Evolutionary conservation across 176 grass and related monocot genomes (phyloP).

Genomic region (Elaeis guineensis): DNA sequence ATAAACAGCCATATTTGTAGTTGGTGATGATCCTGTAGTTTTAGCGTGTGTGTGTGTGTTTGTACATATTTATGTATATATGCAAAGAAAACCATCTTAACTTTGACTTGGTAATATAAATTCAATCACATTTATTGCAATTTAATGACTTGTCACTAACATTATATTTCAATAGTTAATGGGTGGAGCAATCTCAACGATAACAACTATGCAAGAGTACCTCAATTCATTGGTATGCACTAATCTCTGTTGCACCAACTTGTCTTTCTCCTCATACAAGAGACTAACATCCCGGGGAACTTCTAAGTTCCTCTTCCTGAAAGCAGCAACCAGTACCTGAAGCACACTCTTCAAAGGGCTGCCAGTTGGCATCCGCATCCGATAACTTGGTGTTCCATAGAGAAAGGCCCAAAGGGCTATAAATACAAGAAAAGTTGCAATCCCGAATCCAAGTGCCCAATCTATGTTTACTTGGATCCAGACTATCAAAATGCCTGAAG

Average conservation of each 20-base stretch:
- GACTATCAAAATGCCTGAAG: slow-evolving; percentile 58
- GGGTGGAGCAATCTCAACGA: too few relatives aligned
- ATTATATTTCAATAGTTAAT: too few relatives aligned
- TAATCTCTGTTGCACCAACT: background rate
- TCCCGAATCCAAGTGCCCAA: slow-evolving; percentile 79
- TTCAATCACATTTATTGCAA: too few relatives aligned
- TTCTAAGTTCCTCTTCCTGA: slow-evolving; percentile 61
- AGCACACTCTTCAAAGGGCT: slow-evolving; percentile 77
- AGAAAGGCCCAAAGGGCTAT: slow-evolving; percentile 46
- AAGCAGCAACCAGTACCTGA: slow-evolving; percentile 47
- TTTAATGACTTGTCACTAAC: too few relatives aligned
- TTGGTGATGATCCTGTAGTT: too few relatives aligned
- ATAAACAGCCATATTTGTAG: too few relatives aligned
- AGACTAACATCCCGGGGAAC: slow-evolving; percentile 31
- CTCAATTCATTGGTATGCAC: too few relatives aligned
- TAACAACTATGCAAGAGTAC: too few relatives aligned
- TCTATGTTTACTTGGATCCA: slow-evolving; percentile 82
- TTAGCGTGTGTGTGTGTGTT: too few relatives aligned
- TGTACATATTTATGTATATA: too few relatives aligned
- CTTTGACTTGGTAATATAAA: too few relatives aligned
- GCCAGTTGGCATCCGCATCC: slow-evolving; percentile 63
- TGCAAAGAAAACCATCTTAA: too few relatives aligned
- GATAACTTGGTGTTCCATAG: slow-evolving; percentile 58
- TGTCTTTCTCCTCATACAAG: slow-evolving; percentile 47
- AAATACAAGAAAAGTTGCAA: slow-evolving; percentile 49